Base-by-base conservation (phyloP, 495 filamentous ascomycete species). In the Cercophora sp. region DNA sequence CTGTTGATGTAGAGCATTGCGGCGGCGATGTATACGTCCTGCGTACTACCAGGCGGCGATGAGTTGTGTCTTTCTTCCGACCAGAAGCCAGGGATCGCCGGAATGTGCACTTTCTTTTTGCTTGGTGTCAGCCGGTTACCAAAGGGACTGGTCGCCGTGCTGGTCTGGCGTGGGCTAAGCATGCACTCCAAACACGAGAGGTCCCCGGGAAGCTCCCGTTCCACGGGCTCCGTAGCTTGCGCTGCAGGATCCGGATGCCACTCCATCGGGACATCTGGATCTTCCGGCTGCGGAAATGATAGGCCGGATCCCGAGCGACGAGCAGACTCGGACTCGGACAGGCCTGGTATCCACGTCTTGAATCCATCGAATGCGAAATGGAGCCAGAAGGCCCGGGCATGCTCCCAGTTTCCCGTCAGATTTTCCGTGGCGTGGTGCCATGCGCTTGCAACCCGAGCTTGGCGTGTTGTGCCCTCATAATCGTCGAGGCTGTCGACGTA, bases 351-450 rank as follows among this genome's bases (percentile, higher is more conserved):
- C 20, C 31, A 37, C 24, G 16, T 20, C 20, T 25, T 3, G 23
- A 23, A 6, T 8, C 26, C 4, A 41, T 37, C 2, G 24, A 18
- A 22, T 18, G 47, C 19, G 11, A 22, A 15, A 36, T 34, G 18
- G 36, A 29, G 18, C 63, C 60, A 66, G 16, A 61, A 66, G 24
- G 34, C 49, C 13, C 40, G 8, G 23, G 47, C 58, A 18, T 57
- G 44, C 3, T 51, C 39, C 5, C 27, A 20, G 2, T n/a, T n/a
- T 5, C 44, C 43, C 3, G 55, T 59, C 19, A 66, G 23, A 16
- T 51, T 15, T 1, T 6, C 19, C 1, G 47, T 43, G 8, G 57
- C 63, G 13, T 63, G 43, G 15, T 49, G 8, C 63, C 63, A 63
- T 2, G 36, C 49, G 13, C 43, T 41, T 1, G 44, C 32, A 0